Evolutionary conservation across 2,329 filamentous ascomycete genomes (phyloP), one percentile per base, ranked within the genome.

Genomic region (Periglandula ipomoeae): DNA sequence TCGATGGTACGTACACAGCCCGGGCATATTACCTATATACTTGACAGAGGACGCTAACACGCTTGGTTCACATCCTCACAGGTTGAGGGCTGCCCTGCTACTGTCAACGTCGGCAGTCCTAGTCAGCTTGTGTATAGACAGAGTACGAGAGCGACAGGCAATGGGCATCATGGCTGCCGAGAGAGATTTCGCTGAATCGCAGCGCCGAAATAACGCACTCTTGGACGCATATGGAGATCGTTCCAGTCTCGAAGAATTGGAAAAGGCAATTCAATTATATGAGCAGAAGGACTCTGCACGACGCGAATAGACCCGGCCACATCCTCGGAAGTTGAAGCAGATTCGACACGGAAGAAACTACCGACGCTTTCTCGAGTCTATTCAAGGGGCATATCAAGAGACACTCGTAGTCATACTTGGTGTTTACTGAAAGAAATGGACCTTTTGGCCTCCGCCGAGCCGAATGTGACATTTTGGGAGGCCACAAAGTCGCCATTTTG

Each of bases 151-250:
- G 47, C 61, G 59, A 26, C 61, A 58, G 23, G 50, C 55, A 20
- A 58, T 60, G 41, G 60, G 57, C 17, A 13, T 30, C 27, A 15
- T 27, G 6, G 22, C 22, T 42, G 57, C 61, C 42, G 66, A 70
- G 49, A 60, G 61, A 48, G 55, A 65, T 39, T 63, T 65, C 34
- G 58, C 56, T n/a, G 64, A 66, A 46, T 61, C 59, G 46, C 63
- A 62, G 52, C 60, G 61, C 35, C 62, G 61, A 43, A 67, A 73
- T 50, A 65, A 68, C 19, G 62, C 71, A 48, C 61, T 77, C 52
- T 64, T 74, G 60, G 68, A 75, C 32, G 68, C 73, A 49, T 77
- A 76, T 50, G 72, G 74, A 42, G 72, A 73, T 52, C 67, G 73
- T 13, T 69, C 69, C 24, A 75, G 68, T 52, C 62, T 77, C 4